A percentile compares a stretch with the other conserved stretches of the same genome.
Conservation (phyloP, 441 rosid species). For the Populus hybrid region DNA sequence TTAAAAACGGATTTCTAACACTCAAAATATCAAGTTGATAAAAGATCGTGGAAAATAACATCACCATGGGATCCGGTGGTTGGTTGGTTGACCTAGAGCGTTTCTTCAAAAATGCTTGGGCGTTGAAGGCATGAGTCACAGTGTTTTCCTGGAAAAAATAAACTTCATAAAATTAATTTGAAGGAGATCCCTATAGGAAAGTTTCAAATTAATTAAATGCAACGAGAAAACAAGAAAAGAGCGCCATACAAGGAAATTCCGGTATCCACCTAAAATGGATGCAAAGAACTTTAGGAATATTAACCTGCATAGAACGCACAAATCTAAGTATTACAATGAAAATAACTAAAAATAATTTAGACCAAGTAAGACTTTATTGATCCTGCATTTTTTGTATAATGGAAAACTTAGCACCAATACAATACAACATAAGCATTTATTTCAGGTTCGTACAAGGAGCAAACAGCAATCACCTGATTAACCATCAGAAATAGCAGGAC, state of each 20-base stretch:
- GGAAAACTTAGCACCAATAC: conserved; percentile 32
- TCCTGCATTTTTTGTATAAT: no score
- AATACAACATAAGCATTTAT: conserved; percentile 38
- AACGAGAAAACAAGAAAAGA: conserved; percentile 19
- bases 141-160: conserved; percentile 59
- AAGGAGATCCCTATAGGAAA: neutral
- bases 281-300: no score
- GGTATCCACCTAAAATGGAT: no score
- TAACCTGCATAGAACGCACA: no score
- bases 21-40: neutral
- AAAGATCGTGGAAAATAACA: conserved; percentile 18
- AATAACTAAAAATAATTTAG: no score
- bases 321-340: no score
- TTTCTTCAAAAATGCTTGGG: conserved; percentile 89
- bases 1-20: neutral
- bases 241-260: conserved; percentile 65
- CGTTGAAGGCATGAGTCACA: conserved; percentile 63
- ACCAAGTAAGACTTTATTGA: no score
- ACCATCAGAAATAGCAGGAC: neutral
- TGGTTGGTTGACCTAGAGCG: conserved; percentile 90
- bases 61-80: conserved; percentile 93
- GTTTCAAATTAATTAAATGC: conserved; percentile 5
- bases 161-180: neutral
- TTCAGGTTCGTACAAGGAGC: neutral
- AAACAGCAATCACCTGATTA: neutral